phyloP scores from a whole-genome alignment of 1,284 basidiomycete species.

The Cerrena zonata region DNA sequence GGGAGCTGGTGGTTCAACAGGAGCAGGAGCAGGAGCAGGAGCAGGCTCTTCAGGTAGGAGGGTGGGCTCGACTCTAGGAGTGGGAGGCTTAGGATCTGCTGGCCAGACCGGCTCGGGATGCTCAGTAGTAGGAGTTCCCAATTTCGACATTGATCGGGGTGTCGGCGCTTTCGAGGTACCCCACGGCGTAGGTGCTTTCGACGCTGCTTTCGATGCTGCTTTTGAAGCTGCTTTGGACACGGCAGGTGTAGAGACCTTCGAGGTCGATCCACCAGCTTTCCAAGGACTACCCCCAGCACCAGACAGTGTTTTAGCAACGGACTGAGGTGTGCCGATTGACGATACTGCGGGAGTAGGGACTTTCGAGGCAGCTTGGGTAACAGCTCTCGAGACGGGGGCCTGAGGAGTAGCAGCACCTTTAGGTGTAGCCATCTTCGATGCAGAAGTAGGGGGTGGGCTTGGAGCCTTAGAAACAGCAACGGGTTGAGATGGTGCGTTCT shows the following conservation, averaged over 20 bases:
- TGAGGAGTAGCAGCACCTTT: conserved; percentile 6
- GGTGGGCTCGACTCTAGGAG: conserved; percentile 6
- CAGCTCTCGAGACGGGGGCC: conserved; percentile 11
- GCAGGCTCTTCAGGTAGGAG: not conserved
- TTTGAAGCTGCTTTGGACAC: conserved; percentile 13
- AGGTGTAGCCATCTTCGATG: not conserved
- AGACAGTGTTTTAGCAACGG: conserved; percentile 1
- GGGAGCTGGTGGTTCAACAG: conserved; percentile 1
- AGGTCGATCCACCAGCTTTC: not conserved
- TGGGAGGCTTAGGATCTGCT: conserved; percentile 1
- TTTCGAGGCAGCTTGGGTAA: conserved; percentile 19
- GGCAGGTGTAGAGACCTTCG: conserved; percentile 1
- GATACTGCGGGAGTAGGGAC: conserved; percentile 14
- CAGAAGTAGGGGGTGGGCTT: conserved; percentile 6
- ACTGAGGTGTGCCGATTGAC: not conserved
- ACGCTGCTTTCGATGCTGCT: conserved; percentile 16
- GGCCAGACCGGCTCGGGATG: not conserved
- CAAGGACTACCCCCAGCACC: not conserved
- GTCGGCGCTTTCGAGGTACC: conserved; percentile 18
- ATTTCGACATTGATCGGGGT: conserved; percentile 19
- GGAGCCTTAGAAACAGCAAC: not conserved
- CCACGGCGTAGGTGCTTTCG: conserved; percentile 6
- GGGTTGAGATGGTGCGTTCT: not conserved
- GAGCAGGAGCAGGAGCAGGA: not conserved
- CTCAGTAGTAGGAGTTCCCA: conserved; percentile 10